A percentile compares a stretch with the other conserved stretches of the same genome.
Conservation (phyloP, 2,329 filamentous ascomycete species). For the Sarocladium kiliense region DNA sequence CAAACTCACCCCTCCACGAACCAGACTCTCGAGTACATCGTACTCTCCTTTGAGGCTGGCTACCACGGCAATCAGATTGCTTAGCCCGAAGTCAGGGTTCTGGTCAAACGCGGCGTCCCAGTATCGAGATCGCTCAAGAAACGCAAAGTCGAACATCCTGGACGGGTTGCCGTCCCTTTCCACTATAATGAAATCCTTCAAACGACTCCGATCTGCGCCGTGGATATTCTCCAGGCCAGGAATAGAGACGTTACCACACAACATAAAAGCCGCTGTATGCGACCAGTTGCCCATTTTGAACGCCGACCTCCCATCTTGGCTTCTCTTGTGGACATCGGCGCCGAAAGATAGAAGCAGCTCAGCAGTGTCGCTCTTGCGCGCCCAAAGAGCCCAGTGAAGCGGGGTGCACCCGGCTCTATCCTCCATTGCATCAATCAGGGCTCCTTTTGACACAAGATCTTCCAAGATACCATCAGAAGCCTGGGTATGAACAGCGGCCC, state of each 20-base stretch:
- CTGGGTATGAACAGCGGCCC: not conserved
- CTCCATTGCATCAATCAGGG: not conserved
- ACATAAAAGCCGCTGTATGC: not conserved
- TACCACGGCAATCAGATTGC: not conserved
- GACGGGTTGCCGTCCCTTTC: no score
- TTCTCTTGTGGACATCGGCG: not conserved
- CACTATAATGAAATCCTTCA: no score
- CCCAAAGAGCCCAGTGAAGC: not conserved
- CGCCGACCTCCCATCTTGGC: not conserved
- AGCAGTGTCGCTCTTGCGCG: not conserved
- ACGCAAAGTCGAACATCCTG: no score
- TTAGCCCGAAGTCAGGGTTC: not conserved
- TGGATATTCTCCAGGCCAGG: not conserved
- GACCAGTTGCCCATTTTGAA: not conserved
- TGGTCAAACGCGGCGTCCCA: no score
- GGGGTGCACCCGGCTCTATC: not conserved
- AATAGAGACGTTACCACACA: not conserved
- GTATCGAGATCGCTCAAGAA: no score
- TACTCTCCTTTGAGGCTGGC: not conserved
- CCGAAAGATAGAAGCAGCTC: not conserved
- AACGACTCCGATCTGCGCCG: no score
- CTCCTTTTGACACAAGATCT: not conserved
- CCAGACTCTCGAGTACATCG: no score
- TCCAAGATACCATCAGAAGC: not conserved
- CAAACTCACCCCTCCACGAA: no score